These are phyloP conservation scores for Phalaenopsis hybrid DNA, from an alignment of 116 monocot species.

Conservation along the genomic window DNA sequence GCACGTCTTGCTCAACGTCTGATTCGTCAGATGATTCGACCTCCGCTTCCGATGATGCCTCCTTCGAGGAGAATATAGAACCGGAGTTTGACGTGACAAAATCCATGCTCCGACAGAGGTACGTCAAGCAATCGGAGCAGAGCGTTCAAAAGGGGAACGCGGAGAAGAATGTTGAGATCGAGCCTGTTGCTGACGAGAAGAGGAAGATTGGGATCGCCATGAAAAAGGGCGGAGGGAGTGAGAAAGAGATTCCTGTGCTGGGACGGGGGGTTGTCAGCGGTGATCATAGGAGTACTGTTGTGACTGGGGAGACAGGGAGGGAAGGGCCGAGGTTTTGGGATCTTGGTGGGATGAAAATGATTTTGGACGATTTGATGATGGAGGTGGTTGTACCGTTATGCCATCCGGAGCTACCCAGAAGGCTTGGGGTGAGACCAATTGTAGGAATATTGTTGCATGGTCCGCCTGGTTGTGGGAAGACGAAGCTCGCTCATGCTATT, in stretches of 20 bases:
- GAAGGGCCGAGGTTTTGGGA: slow-evolving; percentile 64
- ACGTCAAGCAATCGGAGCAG: slow-evolving; percentile 16
- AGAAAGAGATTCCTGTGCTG: background rate
- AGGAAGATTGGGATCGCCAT: background rate
- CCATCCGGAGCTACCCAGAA: slow-evolving; percentile 55
- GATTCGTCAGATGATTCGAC: slow-evolving; percentile 16
- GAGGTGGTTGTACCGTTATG: slow-evolving; percentile 85
- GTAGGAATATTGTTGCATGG: slow-evolving; percentile 81
- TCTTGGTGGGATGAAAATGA: slow-evolving; percentile 68
- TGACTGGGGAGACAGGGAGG: slow-evolving; percentile 6
- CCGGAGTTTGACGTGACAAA: slow-evolving; percentile 59
- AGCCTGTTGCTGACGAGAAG: slow-evolving; percentile 21
- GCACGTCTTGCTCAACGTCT: background rate
- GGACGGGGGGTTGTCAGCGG: background rate
- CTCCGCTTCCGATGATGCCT: slow-evolving; percentile 30
- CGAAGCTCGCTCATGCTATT: slow-evolving; percentile 84
- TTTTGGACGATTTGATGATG: slow-evolving; percentile 74
- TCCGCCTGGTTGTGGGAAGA: slow-evolving; percentile 95
- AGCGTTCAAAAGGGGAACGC: background rate
- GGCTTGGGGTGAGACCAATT: slow-evolving; percentile 65
- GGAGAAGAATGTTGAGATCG: slow-evolving; percentile 45
- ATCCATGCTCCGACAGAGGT: slow-evolving; percentile 43
- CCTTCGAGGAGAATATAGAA: slow-evolving; percentile 39
- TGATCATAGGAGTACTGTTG: slow-evolving; percentile 3
- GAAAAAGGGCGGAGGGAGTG: slow-evolving; percentile 1